Evolutionary conservation across 345 rosid genomes (phyloP), one percentile per base, ranked within the genome.

Genomic region (Boechera divaricarpa): DNA sequence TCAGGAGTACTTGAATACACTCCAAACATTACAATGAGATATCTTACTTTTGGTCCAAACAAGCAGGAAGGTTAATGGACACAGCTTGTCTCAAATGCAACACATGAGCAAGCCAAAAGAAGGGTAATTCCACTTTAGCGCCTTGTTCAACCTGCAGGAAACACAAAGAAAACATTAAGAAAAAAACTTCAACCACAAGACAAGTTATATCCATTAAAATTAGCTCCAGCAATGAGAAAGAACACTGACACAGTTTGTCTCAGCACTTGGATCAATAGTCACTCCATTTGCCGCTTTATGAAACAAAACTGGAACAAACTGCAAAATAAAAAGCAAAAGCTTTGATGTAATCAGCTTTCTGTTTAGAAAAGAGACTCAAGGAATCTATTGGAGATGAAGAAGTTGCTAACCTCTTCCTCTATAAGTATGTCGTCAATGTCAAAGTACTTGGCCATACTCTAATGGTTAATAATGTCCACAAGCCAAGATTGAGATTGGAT

Each of bases 371-470:
- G 31, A 39, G 9, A 64, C 28, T 29, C 5, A 29, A 35, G 7
- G 35, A 47, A 42, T 15, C 6, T 26, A 26, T 4, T 26, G 36
- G 42, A 57, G 21, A 1, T 26, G 28, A 7, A 7, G 70, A 78
- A 59, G 16, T 36, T 36, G 28, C 11, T 24, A 57, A 88, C 97
- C 90, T 87, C 97, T 84, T 88, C 98, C 75, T 89, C 93, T 1
- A 80, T 75, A 51, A 92, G 88, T 74, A 94, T 89, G 63, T 92
- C 97, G 58, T 88, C 90, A 47, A 87, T 73, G 73, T 90, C 88
- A 35, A 82, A 89, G 82, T 89, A 90, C 71, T 78, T 85, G 16
- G 80, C 87, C 91, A 87, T 87, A 38, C 65, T 65, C n/a, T 6
- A 55, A 52, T 29, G 32, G 32, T 3, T 29, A 29, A 29, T 29